Conservation (phyloP, 1,284 basidiomycete species). For the Malassezia psittaci region DNA sequence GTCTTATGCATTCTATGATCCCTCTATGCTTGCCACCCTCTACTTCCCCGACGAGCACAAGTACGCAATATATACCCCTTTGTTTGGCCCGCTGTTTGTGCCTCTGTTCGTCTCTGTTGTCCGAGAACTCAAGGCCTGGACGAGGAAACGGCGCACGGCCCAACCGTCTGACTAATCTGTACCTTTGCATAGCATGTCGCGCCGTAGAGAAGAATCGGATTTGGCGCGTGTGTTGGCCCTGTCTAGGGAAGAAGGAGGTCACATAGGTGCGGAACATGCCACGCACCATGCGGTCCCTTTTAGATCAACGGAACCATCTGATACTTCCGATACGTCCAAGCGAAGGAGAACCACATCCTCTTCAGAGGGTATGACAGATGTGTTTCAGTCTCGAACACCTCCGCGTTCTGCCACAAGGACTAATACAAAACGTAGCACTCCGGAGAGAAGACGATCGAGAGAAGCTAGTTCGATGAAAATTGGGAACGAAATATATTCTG, state of each 20-base stretch:
- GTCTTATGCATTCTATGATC: conserved; percentile 89
- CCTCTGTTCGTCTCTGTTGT: conserved; percentile 66
- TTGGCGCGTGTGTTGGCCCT: conserved; percentile 10
- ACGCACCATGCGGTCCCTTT: too few relatives aligned
- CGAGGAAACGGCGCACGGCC: not conserved
- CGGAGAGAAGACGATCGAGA: not conserved
- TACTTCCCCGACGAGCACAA: conserved; percentile 62
- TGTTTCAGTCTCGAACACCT: not conserved
- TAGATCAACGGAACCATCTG: too few relatives aligned
- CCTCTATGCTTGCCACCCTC: conserved; percentile 82
- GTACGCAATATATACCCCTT: conserved; percentile 46
- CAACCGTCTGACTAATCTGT: not conserved
- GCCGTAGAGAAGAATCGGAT: conserved; percentile 16
- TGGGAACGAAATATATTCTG: not conserved
- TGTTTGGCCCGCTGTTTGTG: conserved; percentile 54
- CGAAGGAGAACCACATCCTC: not conserved
- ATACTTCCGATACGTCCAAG: too few relatives aligned
- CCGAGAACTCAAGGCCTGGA: conserved; percentile 12
- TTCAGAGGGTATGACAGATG: not conserved
- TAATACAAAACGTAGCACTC: not conserved
- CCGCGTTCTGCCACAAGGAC: not conserved
- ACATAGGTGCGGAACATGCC: too few relatives aligned
- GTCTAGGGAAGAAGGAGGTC: not conserved
- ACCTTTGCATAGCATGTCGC: conserved; percentile 12
- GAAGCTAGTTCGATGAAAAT: not conserved